Evolutionary conservation across 2,329 filamentous ascomycete genomes (phyloP), one percentile per base, ranked within the genome.

Genomic region (Talaromyces sp.): DNA sequence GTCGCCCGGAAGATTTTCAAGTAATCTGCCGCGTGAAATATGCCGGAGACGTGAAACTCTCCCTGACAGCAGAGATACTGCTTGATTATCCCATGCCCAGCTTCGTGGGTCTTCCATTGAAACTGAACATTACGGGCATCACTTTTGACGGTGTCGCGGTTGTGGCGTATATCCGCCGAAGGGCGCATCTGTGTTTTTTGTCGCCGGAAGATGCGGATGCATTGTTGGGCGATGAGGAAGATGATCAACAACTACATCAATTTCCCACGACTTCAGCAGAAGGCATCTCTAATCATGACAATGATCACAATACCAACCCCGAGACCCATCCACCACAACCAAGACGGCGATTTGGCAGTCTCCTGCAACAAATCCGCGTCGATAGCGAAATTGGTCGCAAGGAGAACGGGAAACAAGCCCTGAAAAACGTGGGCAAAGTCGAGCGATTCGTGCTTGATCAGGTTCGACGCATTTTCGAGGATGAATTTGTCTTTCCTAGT

Each of bases 381-480:
- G 95, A 99, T 78, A 98, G 94, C 76, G 95, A 99, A 80, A 99
- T 99, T 76, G 95, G 95, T 7, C 90, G 95, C 76, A 88, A 93
- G 69, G 93, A 96, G 73, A 89, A 90, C 66, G 92, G 92, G 31
- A 97, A 95, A 80, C 94, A 97, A 80, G 95, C 94, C 56, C 81
- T 99, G 66, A 98, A 97, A 84, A 99, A 99, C 76, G 94, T 99
- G 59, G 94, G 95, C 66, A 99, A 99, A 83, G 95, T 99, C 65
- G 95, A 99, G 81, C 90, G 92, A 72, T 99, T 99, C 76, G 92
- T 99, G 64, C 84, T 99, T 66, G 94, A 98, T 76, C 94, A 98
- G 79, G 95, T 99, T 68, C 88, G 94, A 75, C 87, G 93, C 73
- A 98, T 99, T 71, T 98, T 99, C 73, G 95, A 99, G 79, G 95